Percentiles rank a stretch among this genome's conserved stretches.
Conservation (phyloP, 148 eudicot genomes). For the Heliosperma pusillum region DNA sequence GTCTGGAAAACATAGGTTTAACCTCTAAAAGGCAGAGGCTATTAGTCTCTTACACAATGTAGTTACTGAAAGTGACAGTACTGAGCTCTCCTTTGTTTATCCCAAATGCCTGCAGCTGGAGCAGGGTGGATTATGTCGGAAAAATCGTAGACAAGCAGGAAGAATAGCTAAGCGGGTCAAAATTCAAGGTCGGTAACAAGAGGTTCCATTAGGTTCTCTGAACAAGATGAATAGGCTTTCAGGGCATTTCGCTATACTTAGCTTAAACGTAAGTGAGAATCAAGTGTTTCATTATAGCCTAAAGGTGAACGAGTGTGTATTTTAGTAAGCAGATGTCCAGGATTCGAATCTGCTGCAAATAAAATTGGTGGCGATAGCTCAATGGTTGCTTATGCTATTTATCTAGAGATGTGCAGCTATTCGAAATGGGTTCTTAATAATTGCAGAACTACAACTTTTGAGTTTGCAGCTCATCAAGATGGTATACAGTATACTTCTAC, state of each 20-base stretch:
- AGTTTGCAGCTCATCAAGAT: background rate
- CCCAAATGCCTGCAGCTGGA: slow-evolving; percentile 12
- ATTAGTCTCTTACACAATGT: background rate
- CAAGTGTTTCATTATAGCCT: too few species aligned
- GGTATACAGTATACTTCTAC: background rate
- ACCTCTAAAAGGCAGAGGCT: slow-evolving; percentile 4
- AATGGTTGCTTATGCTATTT: too few species aligned
- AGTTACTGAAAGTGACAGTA: background rate
- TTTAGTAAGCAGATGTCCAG: background rate
- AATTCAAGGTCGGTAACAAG: background rate
- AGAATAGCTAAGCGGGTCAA: background rate
- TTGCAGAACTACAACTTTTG: background rate
- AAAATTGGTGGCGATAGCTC: too few species aligned
- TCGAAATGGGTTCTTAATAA: too few species aligned
- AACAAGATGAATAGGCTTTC: too few species aligned
- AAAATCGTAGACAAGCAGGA: background rate
- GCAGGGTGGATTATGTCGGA: background rate
- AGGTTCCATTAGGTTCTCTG: background rate
- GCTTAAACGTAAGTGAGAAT: too few species aligned
- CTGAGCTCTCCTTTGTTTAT: slow-evolving; percentile 7
- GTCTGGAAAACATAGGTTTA: slow-evolving; percentile 9
- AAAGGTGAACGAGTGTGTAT: too few species aligned
- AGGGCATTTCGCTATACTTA: too few species aligned
- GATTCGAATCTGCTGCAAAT: background rate
- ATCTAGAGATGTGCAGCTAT: too few species aligned